Base-by-base conservation (phyloP, 345 rosid species). In the Erucastrum elatum region DNA sequence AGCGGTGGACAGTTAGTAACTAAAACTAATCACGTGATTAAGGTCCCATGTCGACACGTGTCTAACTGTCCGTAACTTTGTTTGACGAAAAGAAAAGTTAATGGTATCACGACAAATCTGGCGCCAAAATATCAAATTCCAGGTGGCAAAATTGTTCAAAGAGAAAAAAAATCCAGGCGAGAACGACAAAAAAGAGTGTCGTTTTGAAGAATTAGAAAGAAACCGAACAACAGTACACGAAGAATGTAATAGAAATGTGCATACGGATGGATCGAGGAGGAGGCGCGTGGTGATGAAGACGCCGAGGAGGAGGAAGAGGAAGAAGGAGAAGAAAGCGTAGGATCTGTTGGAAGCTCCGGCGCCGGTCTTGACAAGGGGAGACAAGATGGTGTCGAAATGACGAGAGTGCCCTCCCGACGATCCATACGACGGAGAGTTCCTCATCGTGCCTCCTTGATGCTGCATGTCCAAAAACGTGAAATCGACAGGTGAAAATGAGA, bases 231-330 rank as follows among this genome's bases (percentile, higher is more conserved):
- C 0, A 53, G 10, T 8, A 31, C n/a, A 64, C 11, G 4, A 63
- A 34, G 25, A 31, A 6, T n/a, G 58, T 56, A 33, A 56, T 21
- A 53, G 33, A 39, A 58, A 67, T 26, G n/a, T 16, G 59, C 85
- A 72, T 68, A 91, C 97, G 61, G 84, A 39, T 73, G 89, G 81
- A 68, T 87, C 83, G 56, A 86, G 84, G 46, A 81, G 77, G 84
- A 85, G 77, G 79, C 88, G 94, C 80, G 96, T 84, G 87, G 89
- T 72, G 46, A 87, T 31, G 25, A 87, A 86, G 66, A 89, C 93
- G 86, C 93, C 88, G 93, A 84, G 77, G 72, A 92, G 71, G 77
- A 94, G 84, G 81, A 90, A 66, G 63, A 87, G 26, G 73, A 86
- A 12, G 81, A 86, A 21, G 77, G 85, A 68, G 68, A 85, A 35